Percentiles rank a stretch among this genome's conserved stretches.
Evolutionary conservation across 305 asterid genomes (phyloP).

Genomic region (Rubia tinctorum): DNA sequence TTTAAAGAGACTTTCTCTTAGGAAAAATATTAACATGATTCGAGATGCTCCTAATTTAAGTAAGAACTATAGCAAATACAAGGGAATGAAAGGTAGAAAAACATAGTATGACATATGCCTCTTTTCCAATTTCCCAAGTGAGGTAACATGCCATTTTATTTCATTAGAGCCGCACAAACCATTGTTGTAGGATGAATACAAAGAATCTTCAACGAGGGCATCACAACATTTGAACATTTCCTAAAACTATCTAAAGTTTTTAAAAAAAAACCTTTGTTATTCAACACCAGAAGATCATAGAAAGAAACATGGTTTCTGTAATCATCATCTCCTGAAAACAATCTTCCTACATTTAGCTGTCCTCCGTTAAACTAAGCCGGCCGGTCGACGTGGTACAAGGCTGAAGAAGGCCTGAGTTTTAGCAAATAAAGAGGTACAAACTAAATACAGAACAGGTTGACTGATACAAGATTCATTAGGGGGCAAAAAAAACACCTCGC

Average conservation of each 20-base stretch:
- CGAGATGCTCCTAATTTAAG: too few relatives aligned
- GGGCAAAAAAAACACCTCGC: not conserved
- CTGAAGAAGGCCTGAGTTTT: slow-evolving; percentile 15
- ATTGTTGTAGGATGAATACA: not conserved
- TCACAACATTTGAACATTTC: not conserved
- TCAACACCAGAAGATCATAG: not conserved
- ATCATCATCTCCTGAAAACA: not conserved
- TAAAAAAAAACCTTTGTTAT: not conserved
- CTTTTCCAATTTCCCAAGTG: not conserved
- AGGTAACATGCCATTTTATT: not conserved
- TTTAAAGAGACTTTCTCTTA: too few relatives aligned
- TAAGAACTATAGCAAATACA: not conserved
- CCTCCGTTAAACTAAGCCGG: too few relatives aligned
- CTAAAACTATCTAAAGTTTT: not conserved
- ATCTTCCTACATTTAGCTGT: not conserved
- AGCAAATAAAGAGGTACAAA: slow-evolving; percentile 19
- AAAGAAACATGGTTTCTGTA: not conserved
- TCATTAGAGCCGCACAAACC: not conserved
- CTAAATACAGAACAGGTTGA: slow-evolving; percentile 11
- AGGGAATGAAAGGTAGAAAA: not conserved
- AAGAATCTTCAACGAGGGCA: not conserved
- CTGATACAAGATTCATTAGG: slow-evolving; percentile 4
- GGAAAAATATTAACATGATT: too few relatives aligned
- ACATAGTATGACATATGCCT: not conserved
- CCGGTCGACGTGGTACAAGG: slow-evolving; percentile 6